Base-by-base conservation (phyloP, 208 protist genomes). In the Entamoeba dispar region DNA sequence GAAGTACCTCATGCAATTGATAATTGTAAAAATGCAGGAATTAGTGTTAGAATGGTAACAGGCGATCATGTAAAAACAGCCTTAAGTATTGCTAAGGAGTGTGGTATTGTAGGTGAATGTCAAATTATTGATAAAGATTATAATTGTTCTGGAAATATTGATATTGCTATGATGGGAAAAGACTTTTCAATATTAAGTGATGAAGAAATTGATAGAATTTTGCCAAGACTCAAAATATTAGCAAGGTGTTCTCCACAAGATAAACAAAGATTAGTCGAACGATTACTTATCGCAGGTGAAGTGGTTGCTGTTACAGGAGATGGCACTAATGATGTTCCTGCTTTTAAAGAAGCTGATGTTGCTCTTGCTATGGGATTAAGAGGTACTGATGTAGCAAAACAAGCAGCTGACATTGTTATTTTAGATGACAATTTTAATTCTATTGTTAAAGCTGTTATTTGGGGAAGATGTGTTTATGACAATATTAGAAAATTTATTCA, bases 381-480 rank as follows among this genome's bases (percentile, higher is more conserved):
- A 73, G 98, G 98, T 15, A 98, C 98, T 34, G 97, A 98, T 47
- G 96, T 98, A 38, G 97, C 98, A 4, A 97, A 98, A 93, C 95
- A 97, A 93, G 97, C 97, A 15, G 95, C 96, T 38, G 97, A 98
- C 91, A 98, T 98, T 69, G 95, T 98, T 57, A 92, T 99, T 57
- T 94, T 98, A 61, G 98, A 99, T 95, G 97, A 99, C 96, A 99
- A 99, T 95, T 99, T 99, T 93, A 93, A 95, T 12, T 97, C 98
- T 0, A 98, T 99, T 95, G 98, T 99, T 31, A 98, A 97, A 94
- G 96, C 98, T 50, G 97, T 98, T 10, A 97, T 98, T 95, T 99
- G 98, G 98, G 98, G 98, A 49, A 96, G 98, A 50, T 98, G 97
- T 95, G 97, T 99, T 27, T 98, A 98, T 93, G 86, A 86, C 6